These are phyloP conservation scores for Ophiostoma novo-ulmi DNA, from an alignment of 2,329 filamentous ascomycete species.

Conservation along the genomic window DNA sequence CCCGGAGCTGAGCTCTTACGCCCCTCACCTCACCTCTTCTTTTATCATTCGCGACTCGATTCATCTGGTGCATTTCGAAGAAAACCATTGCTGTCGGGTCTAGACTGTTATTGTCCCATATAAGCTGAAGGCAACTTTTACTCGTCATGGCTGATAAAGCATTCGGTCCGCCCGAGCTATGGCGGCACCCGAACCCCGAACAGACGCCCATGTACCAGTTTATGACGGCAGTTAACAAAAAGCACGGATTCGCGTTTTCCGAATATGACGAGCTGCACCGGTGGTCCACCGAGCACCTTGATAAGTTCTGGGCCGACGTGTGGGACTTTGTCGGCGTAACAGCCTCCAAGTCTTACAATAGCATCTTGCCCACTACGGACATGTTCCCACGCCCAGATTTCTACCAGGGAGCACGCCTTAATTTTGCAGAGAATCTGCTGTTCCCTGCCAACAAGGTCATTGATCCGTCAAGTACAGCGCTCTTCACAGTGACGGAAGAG, in stretches of 20 bases:
- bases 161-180: conserved; percentile 43
- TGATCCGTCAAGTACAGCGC: conserved; percentile 58
- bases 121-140: background rate
- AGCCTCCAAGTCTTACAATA: conserved; percentile 61
- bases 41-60: background rate
- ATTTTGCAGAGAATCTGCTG: conserved; percentile 93
- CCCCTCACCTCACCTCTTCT: background rate
- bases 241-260: conserved; percentile 56
- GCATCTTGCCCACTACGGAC: conserved; percentile 58
- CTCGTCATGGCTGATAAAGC: background rate
- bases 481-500: conserved; percentile 74
- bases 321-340: conserved; percentile 79
- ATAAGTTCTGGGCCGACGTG: conserved; percentile 75
- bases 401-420: conserved; percentile 72
- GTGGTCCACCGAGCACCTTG: conserved; percentile 76
- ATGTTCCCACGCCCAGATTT: conserved; percentile 88
- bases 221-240: conserved; percentile 62
- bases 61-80: background rate
- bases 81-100: background rate
- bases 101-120: too few relatives aligned
- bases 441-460: conserved; percentile 58
- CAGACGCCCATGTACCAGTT: conserved; percentile 69
- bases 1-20: background rate
- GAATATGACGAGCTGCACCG: conserved; percentile 71
- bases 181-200: conserved; percentile 63